These are phyloP conservation scores for Floccularia luteovirens DNA, from an alignment of 768 basidiomycete species.

Conservation along the genomic window DNA sequence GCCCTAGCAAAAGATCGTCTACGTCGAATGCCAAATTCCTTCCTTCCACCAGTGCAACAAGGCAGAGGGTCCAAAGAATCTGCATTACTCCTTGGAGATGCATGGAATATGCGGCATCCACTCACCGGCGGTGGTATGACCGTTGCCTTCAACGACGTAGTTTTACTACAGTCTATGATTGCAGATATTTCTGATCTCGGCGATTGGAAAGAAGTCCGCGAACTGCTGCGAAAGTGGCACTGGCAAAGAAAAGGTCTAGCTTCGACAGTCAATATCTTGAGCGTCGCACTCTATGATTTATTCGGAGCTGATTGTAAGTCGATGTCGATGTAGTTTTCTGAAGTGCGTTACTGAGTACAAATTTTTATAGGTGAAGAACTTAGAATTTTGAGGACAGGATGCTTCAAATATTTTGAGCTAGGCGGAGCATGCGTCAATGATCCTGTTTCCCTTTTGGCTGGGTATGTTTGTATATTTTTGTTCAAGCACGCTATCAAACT, in stretches of 20 bases:
- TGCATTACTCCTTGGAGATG: slow-evolving; percentile 83
- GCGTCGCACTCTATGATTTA: slow-evolving; percentile 88
- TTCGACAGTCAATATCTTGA: slow-evolving; percentile 87
- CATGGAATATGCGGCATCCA: slow-evolving; percentile 99
- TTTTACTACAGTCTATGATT: slow-evolving; percentile 61
- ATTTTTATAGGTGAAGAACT: slow-evolving; percentile 45
- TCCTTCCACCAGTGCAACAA: slow-evolving; percentile 77
- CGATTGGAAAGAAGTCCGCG: slow-evolving; percentile 45
- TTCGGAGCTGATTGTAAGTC: slow-evolving; percentile 88
- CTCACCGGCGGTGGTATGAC: slow-evolving; percentile 99
- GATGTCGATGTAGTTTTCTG: background rate
- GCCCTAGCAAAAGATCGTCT: slow-evolving; percentile 79
- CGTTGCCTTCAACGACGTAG: slow-evolving; percentile 84
- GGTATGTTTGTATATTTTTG: slow-evolving; percentile 37
- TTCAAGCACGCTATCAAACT: background rate
- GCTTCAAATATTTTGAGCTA: slow-evolving; percentile 95
- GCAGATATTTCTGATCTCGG: slow-evolving; percentile 30
- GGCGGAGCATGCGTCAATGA: slow-evolving; percentile 87
- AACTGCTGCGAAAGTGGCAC: slow-evolving; percentile 65
- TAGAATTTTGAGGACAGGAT: slow-evolving; percentile 66
- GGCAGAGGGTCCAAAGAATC: slow-evolving; percentile 52
- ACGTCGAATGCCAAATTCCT: slow-evolving; percentile 93
- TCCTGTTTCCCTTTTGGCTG: slow-evolving; percentile 86
- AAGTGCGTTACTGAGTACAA: slow-evolving; percentile 3
- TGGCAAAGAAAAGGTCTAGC: slow-evolving; percentile 81